Evolutionary conservation across 2,329 filamentous ascomycete genomes (phyloP), one percentile per base, ranked within the genome.

Genomic region (Aspergillus sp.): DNA sequence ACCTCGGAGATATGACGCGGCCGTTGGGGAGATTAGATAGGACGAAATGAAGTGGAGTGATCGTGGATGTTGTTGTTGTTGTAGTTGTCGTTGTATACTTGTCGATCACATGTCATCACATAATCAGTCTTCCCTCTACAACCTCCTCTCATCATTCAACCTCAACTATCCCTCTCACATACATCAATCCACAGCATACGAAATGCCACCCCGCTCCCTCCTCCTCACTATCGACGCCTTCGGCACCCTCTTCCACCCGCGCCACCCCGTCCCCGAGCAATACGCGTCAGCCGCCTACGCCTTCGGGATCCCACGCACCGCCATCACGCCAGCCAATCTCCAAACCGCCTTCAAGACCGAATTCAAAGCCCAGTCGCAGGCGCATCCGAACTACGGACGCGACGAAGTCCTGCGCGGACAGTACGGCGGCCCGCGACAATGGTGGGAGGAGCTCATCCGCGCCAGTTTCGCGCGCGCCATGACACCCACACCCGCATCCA

Each of bases 191-290:
- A 44, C 42, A 22, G 1, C 4, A 6, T 30, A 44, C 42, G 5
- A 4, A 9, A 6, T 30, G 4, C 16, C 32, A 20, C 46, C 49
- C 10, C 63, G 64, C 3, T 63, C 57, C 10, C 69, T 77, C 22
- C 68, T 77, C 32, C 63, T 77, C 17, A 76, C 75, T 32, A 60
- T 77, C 38, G 75, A 78, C 60, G 75, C 75, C 32, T 75, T 77
- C 51, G 70, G 67, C 19, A 78, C 75, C 3, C 55, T 78, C 45
- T 77, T 76, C 58, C 58, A 71, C 47, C 75, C 75, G 0, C 68
- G 69, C 51, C 57, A 60, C 3, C 67, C 74, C 1, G 60, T 77
- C 30, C 62, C 69, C 6, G 60, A 65, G 7, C 72, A 75, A 57
- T 78, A 78, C 61, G 62, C 70, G 22, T 56, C 67, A 10, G 61